Evolutionary conservation across 768 basidiomycete genomes (phyloP), one percentile per base, ranked within the genome.

Genomic region (Termitomyces sp.): DNA sequence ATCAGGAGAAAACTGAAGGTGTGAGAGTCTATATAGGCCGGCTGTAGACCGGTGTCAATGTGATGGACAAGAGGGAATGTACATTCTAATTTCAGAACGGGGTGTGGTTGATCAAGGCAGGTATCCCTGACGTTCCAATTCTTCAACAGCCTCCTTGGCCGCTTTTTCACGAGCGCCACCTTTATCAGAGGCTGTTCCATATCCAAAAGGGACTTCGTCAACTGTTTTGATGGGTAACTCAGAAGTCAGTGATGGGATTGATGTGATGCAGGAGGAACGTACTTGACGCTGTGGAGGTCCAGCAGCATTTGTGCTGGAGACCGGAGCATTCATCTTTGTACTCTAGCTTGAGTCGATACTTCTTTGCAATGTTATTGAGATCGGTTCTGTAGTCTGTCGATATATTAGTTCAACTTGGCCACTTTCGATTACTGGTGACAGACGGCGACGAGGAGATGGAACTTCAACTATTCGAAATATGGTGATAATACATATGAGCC

Each of bases 281-380:
- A 57, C 56, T 39, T 16, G 13, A 40, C 15, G 29, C 27, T 18
- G 16, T 53, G 5, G 52, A 25, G 4, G 31, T 39, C 56, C 56
- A 57, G 11, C 18, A 20, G 41, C 48, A 53, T 35, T 46, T 16
- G 22, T 57, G 40, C 3, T 18, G 56, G n/a, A 48, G 56, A 2
- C 56, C 56, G 2, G 9, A 0, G 16, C 35, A 50, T 3, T n/a
- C 12, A 11, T 53, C 52, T 25, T 38, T 22, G 32, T 53, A 53
- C 2, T 16, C 25, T 9, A 53, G 13, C 20, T 53, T 50, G 15
- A 57, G 15, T 22, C 48, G 36, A 41, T 50, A 54, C 23, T 54
- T 57, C 13, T 54, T 57, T 6, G 35, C 52, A 15, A 57, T 43
- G 16, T 57, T 57, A 27, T 57, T 57, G 11, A 57, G 52, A 40